These are phyloP conservation scores for Fusarium buxicola DNA, from an alignment of 2,329 filamentous ascomycete genomes.

Conservation along the genomic window DNA sequence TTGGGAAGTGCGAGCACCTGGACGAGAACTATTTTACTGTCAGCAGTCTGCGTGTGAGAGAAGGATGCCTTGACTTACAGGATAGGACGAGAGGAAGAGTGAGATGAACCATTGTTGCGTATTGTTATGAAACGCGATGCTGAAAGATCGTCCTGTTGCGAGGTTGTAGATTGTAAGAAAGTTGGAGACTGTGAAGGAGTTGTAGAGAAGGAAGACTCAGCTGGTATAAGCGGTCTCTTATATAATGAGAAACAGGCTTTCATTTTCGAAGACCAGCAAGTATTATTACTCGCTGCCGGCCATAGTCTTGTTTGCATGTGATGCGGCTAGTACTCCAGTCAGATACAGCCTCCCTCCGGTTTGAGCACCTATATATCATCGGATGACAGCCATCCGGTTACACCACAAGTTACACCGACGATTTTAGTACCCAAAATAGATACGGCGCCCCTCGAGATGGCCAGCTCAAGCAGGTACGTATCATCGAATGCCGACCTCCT, in stretches of 20 bases:
- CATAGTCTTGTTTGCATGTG: not conserved
- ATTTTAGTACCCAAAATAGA: not conserved
- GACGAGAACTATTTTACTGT: slow-evolving; percentile 8
- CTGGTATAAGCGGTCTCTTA: no score
- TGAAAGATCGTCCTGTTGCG: not conserved
- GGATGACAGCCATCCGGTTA: no score
- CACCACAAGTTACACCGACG: no score
- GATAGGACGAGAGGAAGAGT: not conserved
- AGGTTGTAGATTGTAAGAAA: no score
- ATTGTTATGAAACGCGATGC: not conserved
- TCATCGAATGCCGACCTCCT: slow-evolving; percentile 17
- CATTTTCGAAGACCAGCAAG: not conserved
- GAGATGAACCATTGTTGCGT: slow-evolving; percentile 13
- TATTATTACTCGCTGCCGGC: not conserved
- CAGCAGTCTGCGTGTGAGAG: not conserved
- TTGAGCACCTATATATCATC: no score
- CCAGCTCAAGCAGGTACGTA: not conserved
- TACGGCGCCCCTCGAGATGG: not conserved
- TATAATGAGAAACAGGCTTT: not conserved
- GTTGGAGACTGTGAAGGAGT: no score
- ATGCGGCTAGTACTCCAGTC: not conserved
- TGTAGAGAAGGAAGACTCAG: no score
- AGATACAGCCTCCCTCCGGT: not conserved
- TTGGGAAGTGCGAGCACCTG: slow-evolving; percentile 24
- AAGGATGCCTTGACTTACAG: not conserved